Percentiles rank a stretch among this genome's conserved stretches.
phyloP scores from a whole-genome alignment of 1,139 yeast genomes.

The Blastobotrys buckinghamii region DNA sequence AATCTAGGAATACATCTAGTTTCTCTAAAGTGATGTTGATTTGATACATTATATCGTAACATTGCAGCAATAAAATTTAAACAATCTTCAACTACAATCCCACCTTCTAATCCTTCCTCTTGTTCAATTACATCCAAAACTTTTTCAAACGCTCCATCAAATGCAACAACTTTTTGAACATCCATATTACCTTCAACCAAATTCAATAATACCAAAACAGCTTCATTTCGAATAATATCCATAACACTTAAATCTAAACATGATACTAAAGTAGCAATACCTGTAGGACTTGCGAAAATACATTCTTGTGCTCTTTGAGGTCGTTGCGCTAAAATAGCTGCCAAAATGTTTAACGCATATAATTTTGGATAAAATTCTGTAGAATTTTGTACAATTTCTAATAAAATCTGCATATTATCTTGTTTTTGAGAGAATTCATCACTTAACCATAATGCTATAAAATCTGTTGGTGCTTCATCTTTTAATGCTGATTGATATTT shows the following conservation, averaged over 20 bases:
- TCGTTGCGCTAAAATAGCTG: conserved; percentile 76
- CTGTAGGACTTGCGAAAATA: conserved; percentile 67
- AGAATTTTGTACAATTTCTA: conserved; percentile 50
- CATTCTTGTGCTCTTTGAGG: conserved; percentile 69
- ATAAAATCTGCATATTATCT: conserved; percentile 51
- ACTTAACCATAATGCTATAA: conserved; percentile 89
- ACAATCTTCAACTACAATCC: conserved; percentile 88
- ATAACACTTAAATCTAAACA: conserved; percentile 41
- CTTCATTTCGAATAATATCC: conserved; percentile 85
- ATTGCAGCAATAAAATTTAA: conserved; percentile 67
- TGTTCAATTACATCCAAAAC: conserved; percentile 70
- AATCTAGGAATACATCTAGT: conserved; percentile 69
- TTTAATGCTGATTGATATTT: conserved; percentile 39
- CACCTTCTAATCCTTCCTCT: conserved; percentile 90
- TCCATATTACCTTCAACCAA: conserved; percentile 77
- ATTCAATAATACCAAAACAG: conserved; percentile 75
- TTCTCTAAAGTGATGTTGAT: conserved; percentile 83
- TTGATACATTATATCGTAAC: conserved; percentile 77
- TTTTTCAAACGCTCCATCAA: conserved; percentile 85
- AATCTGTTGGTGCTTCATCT: conserved; percentile 41
- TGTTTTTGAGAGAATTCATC: conserved; percentile 73
- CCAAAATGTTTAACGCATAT: conserved; percentile 78
- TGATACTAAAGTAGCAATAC: conserved; percentile 68
- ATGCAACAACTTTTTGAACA: conserved; percentile 89
- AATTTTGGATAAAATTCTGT: conserved; percentile 68